Percentiles rank a stretch among this genome's conserved stretches.
These are phyloP conservation scores for Petunia secreta DNA, from an alignment of 257 asterid species.

Conservation along the genomic window DNA sequence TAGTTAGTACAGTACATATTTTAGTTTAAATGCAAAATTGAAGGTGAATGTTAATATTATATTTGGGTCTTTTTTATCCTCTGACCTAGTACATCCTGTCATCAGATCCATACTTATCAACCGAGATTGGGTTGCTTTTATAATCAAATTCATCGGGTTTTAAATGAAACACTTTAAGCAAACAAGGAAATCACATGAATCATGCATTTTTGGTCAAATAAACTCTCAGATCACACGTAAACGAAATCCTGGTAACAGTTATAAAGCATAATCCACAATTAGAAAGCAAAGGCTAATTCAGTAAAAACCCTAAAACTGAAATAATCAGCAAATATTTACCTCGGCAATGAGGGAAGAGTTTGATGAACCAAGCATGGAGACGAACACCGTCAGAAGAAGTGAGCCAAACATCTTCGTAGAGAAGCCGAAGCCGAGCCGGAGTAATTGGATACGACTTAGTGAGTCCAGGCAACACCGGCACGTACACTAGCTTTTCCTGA, in stretches of 20 bases:
- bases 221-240: not conserved
- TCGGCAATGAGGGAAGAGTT: constrained; percentile 70
- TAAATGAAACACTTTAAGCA: not conserved
- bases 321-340: constrained; percentile 42
- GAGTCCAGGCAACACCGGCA: constrained; percentile 95
- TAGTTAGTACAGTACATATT: not conserved
- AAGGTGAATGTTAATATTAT: not conserved
- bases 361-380: constrained; percentile 97
- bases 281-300: not conserved
- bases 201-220: not conserved
- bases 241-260: not conserved
- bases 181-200: not conserved
- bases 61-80: not conserved
- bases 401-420: constrained; percentile 95
- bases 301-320: not conserved
- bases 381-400: constrained; percentile 96
- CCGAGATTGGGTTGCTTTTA: too few relatives aligned
- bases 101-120: constrained; percentile 5
- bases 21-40: not conserved
- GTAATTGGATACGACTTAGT: constrained; percentile 83
- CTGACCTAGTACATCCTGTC: not conserved
- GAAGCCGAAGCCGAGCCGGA: constrained; percentile 86
- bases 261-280: not conserved
- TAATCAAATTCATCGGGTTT: too few relatives aligned
- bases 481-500: constrained; percentile 95